These are phyloP conservation scores for Geosmithia morbida DNA, from an alignment of 2,329 filamentous ascomycete genomes.

Conservation along the genomic window DNA sequence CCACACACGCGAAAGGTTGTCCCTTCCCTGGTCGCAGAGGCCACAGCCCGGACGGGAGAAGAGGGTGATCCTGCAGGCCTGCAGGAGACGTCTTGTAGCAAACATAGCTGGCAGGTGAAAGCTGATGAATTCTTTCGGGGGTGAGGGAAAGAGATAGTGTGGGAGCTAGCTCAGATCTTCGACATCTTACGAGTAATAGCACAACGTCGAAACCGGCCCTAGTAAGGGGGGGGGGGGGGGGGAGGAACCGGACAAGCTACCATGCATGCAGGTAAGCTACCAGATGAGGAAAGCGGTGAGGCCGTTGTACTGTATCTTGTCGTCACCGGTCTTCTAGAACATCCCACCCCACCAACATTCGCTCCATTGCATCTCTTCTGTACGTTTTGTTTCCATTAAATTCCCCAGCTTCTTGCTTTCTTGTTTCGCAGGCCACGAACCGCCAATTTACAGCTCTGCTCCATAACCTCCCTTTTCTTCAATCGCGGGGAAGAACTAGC, in stretches of 20 bases:
- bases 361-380: no score
- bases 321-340: slow-evolving; percentile 21
- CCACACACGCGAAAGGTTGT: slow-evolving; percentile 54
- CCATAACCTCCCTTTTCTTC: neutral
- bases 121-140: slow-evolving; percentile 1
- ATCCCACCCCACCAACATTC: slow-evolving; percentile 17
- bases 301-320: neutral
- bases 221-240: no score
- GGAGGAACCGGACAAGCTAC: no score
- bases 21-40: slow-evolving; percentile 54
- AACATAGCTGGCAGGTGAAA: no score
- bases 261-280: neutral
- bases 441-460: neutral
- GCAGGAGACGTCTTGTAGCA: slow-evolving; percentile 31
- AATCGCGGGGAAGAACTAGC: no score
- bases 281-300: slow-evolving; percentile 20
- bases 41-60: slow-evolving; percentile 62
- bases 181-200: neutral
- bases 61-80: slow-evolving; percentile 54
- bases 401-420: neutral
- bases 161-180: no score
- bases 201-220: no score
- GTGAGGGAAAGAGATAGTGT: neutral
- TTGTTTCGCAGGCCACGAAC: no score
- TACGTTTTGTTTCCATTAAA: neutral